Evolutionary conservation across 2,329 filamentous ascomycete genomes (phyloP), one percentile per base, ranked within the genome.

Genomic region (Pseudopyricularia javanii): DNA sequence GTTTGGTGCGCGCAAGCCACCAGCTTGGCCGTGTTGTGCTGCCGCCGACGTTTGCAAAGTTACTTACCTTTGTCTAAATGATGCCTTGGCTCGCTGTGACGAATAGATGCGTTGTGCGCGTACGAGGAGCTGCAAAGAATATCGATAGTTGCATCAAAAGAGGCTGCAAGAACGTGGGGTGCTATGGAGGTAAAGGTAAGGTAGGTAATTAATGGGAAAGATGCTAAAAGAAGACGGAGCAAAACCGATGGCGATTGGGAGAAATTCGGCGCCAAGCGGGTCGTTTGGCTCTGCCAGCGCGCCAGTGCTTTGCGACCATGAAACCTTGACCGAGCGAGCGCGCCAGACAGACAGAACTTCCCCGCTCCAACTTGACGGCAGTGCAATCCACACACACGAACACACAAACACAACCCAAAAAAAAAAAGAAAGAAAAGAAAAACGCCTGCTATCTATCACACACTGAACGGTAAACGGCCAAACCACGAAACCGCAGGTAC

Each of bases 121-220:
- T 20, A 11, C 32, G 24, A 33, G 34, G 22, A 50, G 48, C 48
- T 50, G 48, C 48, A 50, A 49, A 30, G 47, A 33, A 49, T 30
- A n/a, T n/a, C 47, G 47, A 32, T 20, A 33, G 28, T 14, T 59
- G 56, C 56, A 59, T 57, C 58, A 55, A 56, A 47, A 24, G 37
- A 57, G 56, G 58, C 57, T 61, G 60, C 57, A 61, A 61, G 58
- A 59, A 61, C 63, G 65, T 69, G 67, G 68, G 66, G 67, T 69
- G 58, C 56, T 64, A 64, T 62, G 65, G 63, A 60, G 65, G 58
- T 57, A 59, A 61, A 60, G 59, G 58, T 55, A 57, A 15, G n/a
- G 34, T 37, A 37, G 17, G n/a, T 43, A 58, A 56, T 59, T 60
- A 56, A 58, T 37, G 15, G 34, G 58, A 48, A 50, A 52, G 55